Evolutionary conservation across 2,329 filamentous ascomycete species (phyloP), one percentile per base, ranked within the genome.

Genomic region (Aspergillus alliaceus): DNA sequence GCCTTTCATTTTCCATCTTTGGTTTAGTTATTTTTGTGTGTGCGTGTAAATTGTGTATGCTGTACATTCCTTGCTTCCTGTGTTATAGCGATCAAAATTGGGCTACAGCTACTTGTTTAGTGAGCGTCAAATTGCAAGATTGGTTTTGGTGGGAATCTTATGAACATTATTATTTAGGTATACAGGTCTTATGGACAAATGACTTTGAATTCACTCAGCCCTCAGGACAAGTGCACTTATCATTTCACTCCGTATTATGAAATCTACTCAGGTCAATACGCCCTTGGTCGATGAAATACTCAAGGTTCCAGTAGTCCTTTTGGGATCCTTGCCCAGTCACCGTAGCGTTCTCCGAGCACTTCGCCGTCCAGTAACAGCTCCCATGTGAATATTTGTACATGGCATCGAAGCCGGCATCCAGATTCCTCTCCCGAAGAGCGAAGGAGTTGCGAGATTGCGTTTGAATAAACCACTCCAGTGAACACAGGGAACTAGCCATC

Each of bases 401-500:
- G 18, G 55, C 54, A 9, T 48, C 52, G 14, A 67, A 40, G 1
- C 66, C 65, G 3, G 59, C 56, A 14, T 54, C 56, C 9, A 69
- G 29, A 48, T 59, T 64, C 44, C 53, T 31, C 27, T 56, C 53
- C 7, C 63, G 44, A n/a, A 64, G 25, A 2, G 52, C 59, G 18
- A 66, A 49, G 9, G 53, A 54, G 31, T 67, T 68, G 22, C 50
- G 48, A 11, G 31, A 54, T 22, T 49, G 56, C 12, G 63, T 51
- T 32, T 68, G 54, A 11, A 70, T 65, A 3, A 64, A 54, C 65
- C 64, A 68, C 53, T 67, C 59, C 64, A 9, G 68, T 59, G 53
- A 66, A 69, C 12, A 59, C 63, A 8, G 64, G 65, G 40, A 69
- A 64, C 39, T 60, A 62, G 6, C 59, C 61, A 52, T 60, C 60